Conservation (phyloP, 805 yeast species). For the Barnettozyma populi region DNA sequence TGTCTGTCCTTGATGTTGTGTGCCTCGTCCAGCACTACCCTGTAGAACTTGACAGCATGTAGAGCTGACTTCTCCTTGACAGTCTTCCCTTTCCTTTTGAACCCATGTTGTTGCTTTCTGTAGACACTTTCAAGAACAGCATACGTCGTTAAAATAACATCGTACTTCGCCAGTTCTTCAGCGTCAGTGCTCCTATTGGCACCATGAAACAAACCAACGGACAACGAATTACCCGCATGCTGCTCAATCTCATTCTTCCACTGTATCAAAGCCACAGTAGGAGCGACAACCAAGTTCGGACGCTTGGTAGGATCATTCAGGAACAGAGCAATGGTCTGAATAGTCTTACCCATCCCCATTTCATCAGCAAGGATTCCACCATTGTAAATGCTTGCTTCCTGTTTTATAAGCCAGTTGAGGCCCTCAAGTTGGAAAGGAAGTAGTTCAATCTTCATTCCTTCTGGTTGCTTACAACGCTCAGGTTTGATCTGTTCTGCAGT, state of each 20-base stretch:
- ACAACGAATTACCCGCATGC: conserved; percentile 70
- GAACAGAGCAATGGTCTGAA: conserved; percentile 87
- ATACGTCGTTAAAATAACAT: conserved; percentile 87
- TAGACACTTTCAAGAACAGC: conserved; percentile 85
- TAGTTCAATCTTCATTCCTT: conserved; percentile 63
- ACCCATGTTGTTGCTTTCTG: conserved; percentile 80
- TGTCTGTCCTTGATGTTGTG: conserved; percentile 95
- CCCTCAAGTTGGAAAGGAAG: conserved; percentile 95
- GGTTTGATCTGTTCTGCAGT: conserved; percentile 41
- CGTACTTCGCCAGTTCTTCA: conserved; percentile 55
- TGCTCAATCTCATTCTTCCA: conserved; percentile 91
- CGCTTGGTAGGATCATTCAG: conserved; percentile 59
- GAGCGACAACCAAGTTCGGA: conserved; percentile 90
- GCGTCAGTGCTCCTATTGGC: conserved; percentile 56
- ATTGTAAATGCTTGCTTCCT: conserved; percentile 69
- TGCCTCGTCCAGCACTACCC: conserved; percentile 93
- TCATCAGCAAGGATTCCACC: conserved; percentile 98
- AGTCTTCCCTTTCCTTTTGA: conserved; percentile 62
- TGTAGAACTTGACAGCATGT: conserved; percentile 69
- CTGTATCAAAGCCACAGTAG: conserved; percentile 97
- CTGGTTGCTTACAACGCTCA: conserved; percentile 66
- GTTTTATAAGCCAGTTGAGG: conserved; percentile 77
- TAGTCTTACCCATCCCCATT: conserved; percentile 99
- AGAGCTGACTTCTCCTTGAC: conserved; percentile 72
- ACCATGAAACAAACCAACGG: conserved; percentile 78